Evolutionary conservation across 495 filamentous ascomycete genomes (phyloP).

Genomic region (Aspergillus homomorphus): DNA sequence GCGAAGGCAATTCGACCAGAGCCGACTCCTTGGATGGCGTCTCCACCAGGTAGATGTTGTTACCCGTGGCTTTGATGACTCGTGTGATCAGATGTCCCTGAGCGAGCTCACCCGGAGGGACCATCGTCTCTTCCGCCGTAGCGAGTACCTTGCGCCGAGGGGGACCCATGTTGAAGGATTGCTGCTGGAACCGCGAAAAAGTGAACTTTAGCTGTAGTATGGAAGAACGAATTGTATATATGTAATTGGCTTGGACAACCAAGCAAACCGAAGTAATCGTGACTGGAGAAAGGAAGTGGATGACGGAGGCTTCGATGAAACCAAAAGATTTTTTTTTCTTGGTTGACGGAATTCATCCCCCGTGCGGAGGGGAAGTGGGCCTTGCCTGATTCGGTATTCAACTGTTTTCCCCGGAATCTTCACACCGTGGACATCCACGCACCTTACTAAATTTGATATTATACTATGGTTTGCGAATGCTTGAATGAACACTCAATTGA

Average conservation of each 20-base stretch:
- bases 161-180: conserved; percentile 56
- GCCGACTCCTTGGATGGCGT: conserved; percentile 51
- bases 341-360: not conserved
- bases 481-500: too few species aligned
- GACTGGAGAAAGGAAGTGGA: not conserved
- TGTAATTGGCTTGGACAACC: not conserved
- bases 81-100: conserved; percentile 66
- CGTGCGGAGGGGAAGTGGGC: not conserved
- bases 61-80: conserved; percentile 78
- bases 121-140: conserved; percentile 68
- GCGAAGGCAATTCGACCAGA: conserved; percentile 72
- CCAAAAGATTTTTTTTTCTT: not conserved
- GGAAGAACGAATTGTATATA: not conserved
- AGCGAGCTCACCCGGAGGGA: conserved; percentile 66
- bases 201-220: not conserved
- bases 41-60: conserved; percentile 76
- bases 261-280: not conserved
- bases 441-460: not conserved
- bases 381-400: not conserved
- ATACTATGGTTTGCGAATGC: not conserved
- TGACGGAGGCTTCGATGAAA: not conserved
- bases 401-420: not conserved
- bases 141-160: conserved; percentile 72
- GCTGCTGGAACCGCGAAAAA: not conserved
- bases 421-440: not conserved